Evolutionary conservation across 352 stramenopile genomes (phyloP), one percentile per base, ranked within the genome.

Genomic region (Globisporangium echinulatum): DNA sequence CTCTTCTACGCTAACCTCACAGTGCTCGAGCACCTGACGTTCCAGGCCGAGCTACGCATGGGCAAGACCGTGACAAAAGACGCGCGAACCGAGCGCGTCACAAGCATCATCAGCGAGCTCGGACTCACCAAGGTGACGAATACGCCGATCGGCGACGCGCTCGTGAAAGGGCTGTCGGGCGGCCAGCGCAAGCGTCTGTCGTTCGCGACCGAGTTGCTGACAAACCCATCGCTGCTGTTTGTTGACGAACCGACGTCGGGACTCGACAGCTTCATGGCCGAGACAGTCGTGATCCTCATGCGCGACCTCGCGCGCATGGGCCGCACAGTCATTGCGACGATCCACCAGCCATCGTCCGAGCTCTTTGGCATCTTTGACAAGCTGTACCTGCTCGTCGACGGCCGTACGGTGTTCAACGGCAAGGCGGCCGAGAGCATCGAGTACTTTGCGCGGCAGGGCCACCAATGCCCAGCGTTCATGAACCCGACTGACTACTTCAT

Each of bases 251-350:
- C 79, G 6, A 89, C 79, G n/a, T 79, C 67, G 4, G 85, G 71
- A 6, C 64, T 79, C 11, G 71, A 79, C 52, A 71, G 61, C 56
- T 75, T 72, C 58, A 77, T 75, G 66, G 71, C 71, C 36, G 66
- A 74, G 60, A 69, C 58, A 7, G 72, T 82, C 42, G 63, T 76
- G 10, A 39, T 70, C 6, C 48, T 62, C 39, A 67, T 82, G 67
- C 58, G 65, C 25, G 75, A 84, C 42, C 71, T 96, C 37, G 83
- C 84, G 0, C 76, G 89, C 60, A 63, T 70, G 39, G 83, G 86
- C 4, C 85, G 88, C 52, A 96, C 86, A 8, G 72, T 96, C 42
- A 71, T 96, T 54, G 72, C 81, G 43, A 88, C 90, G 6, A 96
- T 96, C 68, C 88, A 96, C 52, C 70, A 82, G 60, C 88, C 88